Evolutionary conservation across 257 asterid genomes (phyloP).

Genomic region (Nicotiana knightiana): DNA sequence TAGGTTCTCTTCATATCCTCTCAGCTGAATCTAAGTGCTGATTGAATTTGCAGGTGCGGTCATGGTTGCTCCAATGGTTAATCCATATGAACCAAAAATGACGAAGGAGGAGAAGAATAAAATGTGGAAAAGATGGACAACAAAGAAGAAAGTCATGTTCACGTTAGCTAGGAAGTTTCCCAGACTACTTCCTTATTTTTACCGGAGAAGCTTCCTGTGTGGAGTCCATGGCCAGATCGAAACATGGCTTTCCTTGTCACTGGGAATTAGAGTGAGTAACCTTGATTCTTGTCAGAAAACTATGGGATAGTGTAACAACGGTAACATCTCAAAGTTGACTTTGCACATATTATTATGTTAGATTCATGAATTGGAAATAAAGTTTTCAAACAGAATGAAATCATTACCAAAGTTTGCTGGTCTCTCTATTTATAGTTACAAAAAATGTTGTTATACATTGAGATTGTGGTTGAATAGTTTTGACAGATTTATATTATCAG

Average conservation of each 20-base stretch:
- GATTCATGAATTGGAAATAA: constrained; percentile 1
- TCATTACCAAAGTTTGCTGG: background rate
- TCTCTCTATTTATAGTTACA: background rate
- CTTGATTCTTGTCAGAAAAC: background rate
- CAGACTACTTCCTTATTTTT: constrained; percentile 57
- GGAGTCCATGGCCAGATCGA: constrained; percentile 71
- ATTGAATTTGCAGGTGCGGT: constrained; percentile 63
- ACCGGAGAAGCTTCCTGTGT: constrained; percentile 70
- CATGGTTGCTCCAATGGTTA: constrained; percentile 87
- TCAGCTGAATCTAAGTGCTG: constrained; percentile 9
- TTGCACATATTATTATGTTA: background rate
- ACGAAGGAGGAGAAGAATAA: constrained; percentile 62
- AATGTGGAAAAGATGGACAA: constrained; percentile 76
- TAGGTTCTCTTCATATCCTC: background rate
- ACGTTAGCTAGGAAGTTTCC: constrained; percentile 68
- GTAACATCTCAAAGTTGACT: background rate
- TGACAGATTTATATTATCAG: background rate
- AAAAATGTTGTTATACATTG: background rate
- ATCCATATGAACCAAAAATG: constrained; percentile 83
- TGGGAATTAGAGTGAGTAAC: constrained; percentile 56
- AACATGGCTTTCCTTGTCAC: constrained; percentile 56
- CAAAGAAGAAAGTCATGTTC: constrained; percentile 58
- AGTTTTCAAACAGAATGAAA: background rate
- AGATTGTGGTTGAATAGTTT: background rate
- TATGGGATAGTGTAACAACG: background rate